Evolutionary conservation across 352 stramenopile genomes (phyloP).

Genomic region (Phytophthora kernoviae): DNA sequence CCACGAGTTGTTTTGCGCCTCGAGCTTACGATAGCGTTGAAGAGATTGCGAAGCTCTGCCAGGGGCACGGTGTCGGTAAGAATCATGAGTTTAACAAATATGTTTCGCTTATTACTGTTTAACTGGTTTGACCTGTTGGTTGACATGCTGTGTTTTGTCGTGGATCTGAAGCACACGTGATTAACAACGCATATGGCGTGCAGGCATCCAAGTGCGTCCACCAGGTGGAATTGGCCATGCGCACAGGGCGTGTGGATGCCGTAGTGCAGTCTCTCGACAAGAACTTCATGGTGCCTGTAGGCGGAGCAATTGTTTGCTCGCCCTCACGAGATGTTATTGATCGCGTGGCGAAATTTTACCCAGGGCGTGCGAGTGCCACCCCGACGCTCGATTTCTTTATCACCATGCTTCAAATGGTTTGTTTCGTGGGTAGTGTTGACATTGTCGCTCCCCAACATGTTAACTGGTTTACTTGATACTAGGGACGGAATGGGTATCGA

Average conservation of each 20-base stretch:
- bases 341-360: constrained; percentile 93
- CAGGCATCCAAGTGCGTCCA: constrained; percentile 95
- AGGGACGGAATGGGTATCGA: constrained; percentile 86
- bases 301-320: constrained; percentile 87
- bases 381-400: constrained; percentile 98
- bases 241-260: constrained; percentile 93
- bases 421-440: constrained; percentile 11
- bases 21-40: constrained; percentile 95
- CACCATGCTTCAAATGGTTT: constrained; percentile 97
- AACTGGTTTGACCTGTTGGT: no score
- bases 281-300: constrained; percentile 99
- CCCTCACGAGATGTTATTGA: constrained; percentile 78
- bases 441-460: background rate
- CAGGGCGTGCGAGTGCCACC: constrained; percentile 93
- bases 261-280: constrained; percentile 99
- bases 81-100: background rate
- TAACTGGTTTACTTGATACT: constrained; percentile 2
- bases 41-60: constrained; percentile 91
- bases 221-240: constrained; percentile 90
- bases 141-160: constrained; percentile 1
- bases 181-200: constrained; percentile 99
- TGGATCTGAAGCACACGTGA: constrained; percentile 86
- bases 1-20: constrained; percentile 98
- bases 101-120: constrained; percentile 6
- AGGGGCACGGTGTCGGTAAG: constrained; percentile 64